phyloP scores from a whole-genome alignment of 305 asterid species.

The Fraxinus ornus region DNA sequence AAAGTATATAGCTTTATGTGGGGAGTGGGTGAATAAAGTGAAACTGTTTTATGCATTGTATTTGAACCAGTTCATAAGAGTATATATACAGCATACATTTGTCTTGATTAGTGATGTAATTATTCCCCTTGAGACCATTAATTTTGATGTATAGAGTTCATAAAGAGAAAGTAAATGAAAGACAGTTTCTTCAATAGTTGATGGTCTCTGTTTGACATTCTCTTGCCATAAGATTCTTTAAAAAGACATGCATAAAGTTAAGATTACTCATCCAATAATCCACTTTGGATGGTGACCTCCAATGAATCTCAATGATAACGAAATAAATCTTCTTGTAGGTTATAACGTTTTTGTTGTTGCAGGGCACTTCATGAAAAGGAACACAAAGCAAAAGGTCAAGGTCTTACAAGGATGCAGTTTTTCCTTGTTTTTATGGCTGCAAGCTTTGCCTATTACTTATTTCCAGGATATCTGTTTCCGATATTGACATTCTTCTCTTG shows the following conservation, averaged over 20 bases:
- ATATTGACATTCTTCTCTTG: conserved; percentile 90
- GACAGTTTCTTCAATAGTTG: conserved; percentile 11
- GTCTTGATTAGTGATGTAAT: neutral
- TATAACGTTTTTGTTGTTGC: conserved; percentile 17
- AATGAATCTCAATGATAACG: neutral
- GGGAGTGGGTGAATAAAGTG: conserved; percentile 16
- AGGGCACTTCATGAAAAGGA: conserved; percentile 98
- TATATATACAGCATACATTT: neutral
- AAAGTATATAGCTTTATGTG: conserved; percentile 8
- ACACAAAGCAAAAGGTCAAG: conserved; percentile 51
- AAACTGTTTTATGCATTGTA: conserved; percentile 13
- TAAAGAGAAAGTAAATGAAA: conserved; percentile 11
- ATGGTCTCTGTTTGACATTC: conserved; percentile 29
- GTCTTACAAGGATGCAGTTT: conserved; percentile 80
- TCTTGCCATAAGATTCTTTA: conserved; percentile 25
- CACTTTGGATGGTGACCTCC: conserved; percentile 26
- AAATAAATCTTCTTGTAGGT: neutral
- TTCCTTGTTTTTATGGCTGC: conserved; percentile 72
- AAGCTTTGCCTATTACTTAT: conserved; percentile 71
- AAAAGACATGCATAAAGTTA: conserved; percentile 18
- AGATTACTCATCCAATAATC: conserved; percentile 24
- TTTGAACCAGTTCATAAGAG: neutral
- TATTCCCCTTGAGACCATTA: conserved; percentile 4
- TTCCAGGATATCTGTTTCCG: conserved; percentile 91
- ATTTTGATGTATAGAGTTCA: conserved; percentile 13